phyloP scores from a whole-genome alignment of 1,139 yeast genomes.

The Kodamaea sp. region DNA sequence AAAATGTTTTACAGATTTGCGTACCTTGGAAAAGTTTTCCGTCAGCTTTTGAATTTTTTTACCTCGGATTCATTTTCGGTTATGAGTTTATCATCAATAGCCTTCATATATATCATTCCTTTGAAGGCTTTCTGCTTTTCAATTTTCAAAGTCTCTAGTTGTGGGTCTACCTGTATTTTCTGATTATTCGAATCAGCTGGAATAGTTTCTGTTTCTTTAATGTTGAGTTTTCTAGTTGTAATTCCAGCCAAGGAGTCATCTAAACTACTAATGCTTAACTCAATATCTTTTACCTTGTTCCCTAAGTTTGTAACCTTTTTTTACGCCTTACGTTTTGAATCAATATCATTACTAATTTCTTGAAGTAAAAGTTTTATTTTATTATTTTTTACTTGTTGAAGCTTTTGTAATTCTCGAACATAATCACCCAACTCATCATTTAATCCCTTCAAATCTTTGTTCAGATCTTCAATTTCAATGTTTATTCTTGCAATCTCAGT shows the following conservation, averaged over 20 bases:
- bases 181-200: slow-evolving; percentile 12
- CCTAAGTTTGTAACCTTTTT: slow-evolving; percentile 51
- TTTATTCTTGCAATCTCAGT: slow-evolving; percentile 34
- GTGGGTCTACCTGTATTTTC: slow-evolving; percentile 12
- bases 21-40: slow-evolving; percentile 8
- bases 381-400: slow-evolving; percentile 40
- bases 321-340: slow-evolving; percentile 47
- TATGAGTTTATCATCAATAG: neutral
- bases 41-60: neutral
- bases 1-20: slow-evolving; percentile 16
- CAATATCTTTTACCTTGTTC: slow-evolving; percentile 53
- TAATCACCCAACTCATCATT: slow-evolving; percentile 38
- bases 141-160: slow-evolving; percentile 22
- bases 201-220: slow-evolving; percentile 12
- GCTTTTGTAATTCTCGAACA: slow-evolving; percentile 50
- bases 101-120: slow-evolving; percentile 1
- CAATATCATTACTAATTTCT: slow-evolving; percentile 40
- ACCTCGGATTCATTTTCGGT: slow-evolving; percentile 8
- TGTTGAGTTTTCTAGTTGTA: slow-evolving; percentile 18
- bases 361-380: slow-evolving; percentile 46
- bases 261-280: slow-evolving; percentile 50
- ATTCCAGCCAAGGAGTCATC: slow-evolving; percentile 48
- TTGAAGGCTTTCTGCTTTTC: slow-evolving; percentile 20
- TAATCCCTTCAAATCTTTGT: slow-evolving; percentile 32
- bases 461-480: slow-evolving; percentile 32